Percentiles rank a stretch among this genome's conserved stretches.
These are phyloP conservation scores for Aureobasidium namibiae DNA, from an alignment of 2,329 filamentous ascomycete genomes.

Conservation along the genomic window DNA sequence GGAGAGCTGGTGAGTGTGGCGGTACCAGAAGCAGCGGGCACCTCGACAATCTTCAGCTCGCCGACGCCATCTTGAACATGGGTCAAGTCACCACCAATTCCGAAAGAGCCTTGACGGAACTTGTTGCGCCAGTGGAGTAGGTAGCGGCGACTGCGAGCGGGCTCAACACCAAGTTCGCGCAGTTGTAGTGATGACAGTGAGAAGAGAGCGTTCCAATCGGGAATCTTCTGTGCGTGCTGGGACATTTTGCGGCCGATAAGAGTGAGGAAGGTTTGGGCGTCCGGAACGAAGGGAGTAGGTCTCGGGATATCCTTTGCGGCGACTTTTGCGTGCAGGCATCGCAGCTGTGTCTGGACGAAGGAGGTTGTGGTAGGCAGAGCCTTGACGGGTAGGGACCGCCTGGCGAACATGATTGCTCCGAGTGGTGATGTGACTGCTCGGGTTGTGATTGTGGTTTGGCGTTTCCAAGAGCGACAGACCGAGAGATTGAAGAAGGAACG, in stretches of 20 bases:
- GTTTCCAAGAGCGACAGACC: not conserved
- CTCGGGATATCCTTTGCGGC: conserved; percentile 47
- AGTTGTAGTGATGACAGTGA: conserved; percentile 69
- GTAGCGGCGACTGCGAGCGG: conserved; percentile 72
- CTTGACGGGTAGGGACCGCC: conserved; percentile 1
- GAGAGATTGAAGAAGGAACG: not conserved
- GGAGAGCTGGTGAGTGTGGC: conserved; percentile 47
- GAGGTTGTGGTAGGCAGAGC: not conserved
- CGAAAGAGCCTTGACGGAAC: conserved; percentile 69
- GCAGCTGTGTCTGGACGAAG: conserved; percentile 16
- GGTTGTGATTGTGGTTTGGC: not conserved
- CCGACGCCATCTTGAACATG: conserved; percentile 58
- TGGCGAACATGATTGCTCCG: conserved; percentile 13
- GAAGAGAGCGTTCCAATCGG: conserved; percentile 86
- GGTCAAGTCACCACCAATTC: conserved; percentile 73
- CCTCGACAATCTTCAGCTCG: conserved; percentile 50
- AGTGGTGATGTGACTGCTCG: not conserved
- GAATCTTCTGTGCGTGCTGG: conserved; percentile 77
- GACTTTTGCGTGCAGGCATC: conserved; percentile 32
- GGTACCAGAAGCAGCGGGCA: conserved; percentile 31
- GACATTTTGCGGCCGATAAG: conserved; percentile 83
- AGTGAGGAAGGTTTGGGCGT: conserved; percentile 76
- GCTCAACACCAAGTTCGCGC: conserved; percentile 77
- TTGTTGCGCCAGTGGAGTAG: conserved; percentile 80
- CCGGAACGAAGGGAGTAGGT: conserved; percentile 78